Base-by-base conservation (phyloP, 1,284 basidiomycete genomes). In the Laetiporus sulphureus region DNA sequence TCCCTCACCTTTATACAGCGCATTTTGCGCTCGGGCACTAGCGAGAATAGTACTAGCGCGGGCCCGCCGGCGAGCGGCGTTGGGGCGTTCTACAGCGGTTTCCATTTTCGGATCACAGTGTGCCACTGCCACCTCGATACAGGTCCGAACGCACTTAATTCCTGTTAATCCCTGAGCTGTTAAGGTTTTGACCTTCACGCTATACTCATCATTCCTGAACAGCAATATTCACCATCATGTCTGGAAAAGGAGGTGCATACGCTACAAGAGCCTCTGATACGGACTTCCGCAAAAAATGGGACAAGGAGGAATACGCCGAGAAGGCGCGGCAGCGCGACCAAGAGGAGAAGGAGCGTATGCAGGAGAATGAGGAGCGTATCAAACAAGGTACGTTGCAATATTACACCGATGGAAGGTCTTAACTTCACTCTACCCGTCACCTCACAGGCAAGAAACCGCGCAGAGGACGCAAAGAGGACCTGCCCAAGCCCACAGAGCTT, bases 401-500 rank as follows among this genome's bases (percentile, higher is more conserved):
- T n/a, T n/a, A n/a, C n/a, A n/a, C n/a, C n/a, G n/a, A n/a, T n/a
- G n/a, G n/a, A n/a, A n/a, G n/a, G n/a, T n/a, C n/a, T n/a, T n/a
- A n/a, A n/a, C n/a, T n/a, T n/a, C n/a, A n/a, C n/a, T n/a, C n/a
- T n/a, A n/a, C n/a, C n/a, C n/a, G n/a, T n/a, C n/a, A n/a, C n/a
- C n/a, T n/a, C 39, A n/a, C 54, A 92, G 91, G 91, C 34, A 91
- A 91, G 68, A 79, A 78, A 55, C 87, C 89, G 12, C 67, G 81
- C 19, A 80, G 75, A 52, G 75, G 77, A 45, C 63, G 65, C 52
- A 78, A 65, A 33, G 65, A 79, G 36, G 81, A 88, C 48, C 64
- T 91, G 1, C 91, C 92, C 0, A 92, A 91, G 57, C 89, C 94
- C 1, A 96, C 91, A 1, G 81, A 94, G 55, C 73, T 88, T 41